Base-by-base conservation (phyloP, 257 asterid genomes). In the Hygrophila difformis region DNA sequence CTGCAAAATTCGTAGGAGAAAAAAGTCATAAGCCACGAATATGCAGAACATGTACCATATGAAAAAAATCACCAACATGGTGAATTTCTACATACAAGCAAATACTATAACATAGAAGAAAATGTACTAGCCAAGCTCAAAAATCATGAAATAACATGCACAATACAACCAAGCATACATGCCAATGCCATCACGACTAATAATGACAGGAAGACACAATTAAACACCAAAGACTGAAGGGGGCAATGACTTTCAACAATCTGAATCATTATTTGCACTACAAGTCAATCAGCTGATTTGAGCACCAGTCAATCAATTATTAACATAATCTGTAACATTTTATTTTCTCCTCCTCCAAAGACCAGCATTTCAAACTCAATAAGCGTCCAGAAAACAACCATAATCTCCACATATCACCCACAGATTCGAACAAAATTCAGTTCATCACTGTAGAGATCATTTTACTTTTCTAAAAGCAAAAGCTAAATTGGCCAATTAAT, bases 1-100 rank as follows among this genome's bases (percentile, higher is more conserved):
- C 99, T 91, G 89, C 78, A 33, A 70, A 57, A 31, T 19, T 60
- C 26, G 18, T 10, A n/a, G 38, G 12, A 18, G 44, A 36, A 43
- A 22, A 37, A 35, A 24, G 39, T 28, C 56, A 39, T n/a, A n/a
- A n/a, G n/a, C n/a, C n/a, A n/a, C n/a, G n/a, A n/a, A n/a, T n/a
- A n/a, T n/a, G n/a, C n/a, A n/a, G n/a, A n/a, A n/a, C n/a, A n/a
- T n/a, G n/a, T n/a, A n/a, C n/a, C n/a, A n/a, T n/a, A n/a, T n/a
- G n/a, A n/a, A n/a, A n/a, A n/a, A n/a, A n/a, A n/a, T n/a, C n/a
- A n/a, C n/a, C n/a, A n/a, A n/a, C n/a, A n/a, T n/a, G n/a, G n/a
- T n/a, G n/a, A n/a, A n/a, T n/a, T n/a, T n/a, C n/a, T n/a, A n/a
- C n/a, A n/a, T n/a, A n/a, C 50, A 56, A 9, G 31, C 50, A 45